Base-by-base conservation (phyloP, 805 yeast species). In the Candida ulmi region DNA sequence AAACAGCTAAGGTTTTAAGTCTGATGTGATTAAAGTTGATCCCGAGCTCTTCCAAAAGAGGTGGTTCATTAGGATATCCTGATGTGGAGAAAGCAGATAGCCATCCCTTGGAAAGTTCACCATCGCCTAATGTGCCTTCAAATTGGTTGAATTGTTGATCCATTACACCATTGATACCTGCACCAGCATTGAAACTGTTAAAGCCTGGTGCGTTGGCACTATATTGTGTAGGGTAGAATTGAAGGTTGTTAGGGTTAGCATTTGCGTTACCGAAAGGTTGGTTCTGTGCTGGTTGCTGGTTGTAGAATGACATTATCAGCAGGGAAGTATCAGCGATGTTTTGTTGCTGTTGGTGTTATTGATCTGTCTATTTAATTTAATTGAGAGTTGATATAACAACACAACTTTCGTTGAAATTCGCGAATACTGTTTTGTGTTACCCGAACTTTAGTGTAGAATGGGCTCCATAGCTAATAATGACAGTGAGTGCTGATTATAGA, bases 11-110 rank as follows among this genome's bases (percentile, higher is more conserved):
- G 0, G 98, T 93, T 68, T 87, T 93, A 27, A 77, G 71, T 52
- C 80, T 77, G 48, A 93, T 91, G 56, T 91, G 97, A 30, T 72
- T 73, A 54, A 93, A 93, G 60, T 93, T 90, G 56, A 93, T 86
- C 3, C 98, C 99, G 19, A 93, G 63, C 57, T 93, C 99, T 58
- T 93, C 95, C 37, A 93, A 66, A 34, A 93, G 67, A 3, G 97
- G 88, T 0, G 95, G 90, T 60, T 93, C 99, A n/a, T 88, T 91
- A 0, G 96, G 80, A 56, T 93, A 93, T 1, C 99, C 99, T 1
- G 83, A 71, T 0, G 96, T 84, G 2, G 96, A 86, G 54, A 93
- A 82, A 0, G 98, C 99, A 4, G 96, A 95, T 5, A 95, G 61
- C 35, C 88, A 57, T 1, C 99, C 99, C 0, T 78, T 67, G 1